Base-by-base conservation (phyloP, 2,329 filamentous ascomycete species). In the Pseudogymnoascus sp. region DNA sequence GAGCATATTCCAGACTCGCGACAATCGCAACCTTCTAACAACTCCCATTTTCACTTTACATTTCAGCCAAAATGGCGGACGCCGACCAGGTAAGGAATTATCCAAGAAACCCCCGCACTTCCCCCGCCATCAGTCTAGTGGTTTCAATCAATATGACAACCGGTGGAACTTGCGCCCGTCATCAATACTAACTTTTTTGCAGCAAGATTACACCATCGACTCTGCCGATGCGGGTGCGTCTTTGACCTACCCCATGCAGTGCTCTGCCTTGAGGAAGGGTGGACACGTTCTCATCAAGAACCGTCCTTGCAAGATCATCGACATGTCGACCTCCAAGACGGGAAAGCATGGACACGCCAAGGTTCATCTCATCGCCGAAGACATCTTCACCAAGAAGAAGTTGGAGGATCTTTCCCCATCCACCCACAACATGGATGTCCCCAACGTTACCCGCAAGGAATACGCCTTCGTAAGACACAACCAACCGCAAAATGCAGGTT, bases 301-400 rank as follows among this genome's bases (percentile, higher is more conserved):
- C 81, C 95, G 95, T 74, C 96, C 95, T 74, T 99, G 95, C 93
- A 99, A 97, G 90, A 99, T 99, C 75, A 91, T 97, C 80, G 95
- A 99, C 77, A 99, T 99, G 96, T 96, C 92, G 73, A 99, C 95
- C 84, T 99, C 95, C 80, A 99, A 99, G 93, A 99, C 95, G 72
- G 95, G 95, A 82, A 99, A 99, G 91, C 95, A 99, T 90, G 95
- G 95, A 80, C 96, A 99, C 90, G 95, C 95, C 82, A 99, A 99
- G 89, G 95, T 99, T 79, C 93, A 99, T 83, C 83, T 99, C 74
- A 89, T 97, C 76, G 95, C 92, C 77, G 87, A 96, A 79, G 95
- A 99, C 80, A 97, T 99, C 84, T 99, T 99, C 89, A 99, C 93
- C 71, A 85, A 85, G 86, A 99, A 97, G 91, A 99, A 99, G 88